Evolutionary conservation across 371 early-diverging fungal species (phyloP).

Genomic region (Batrachochytrium dendrobatidis): DNA sequence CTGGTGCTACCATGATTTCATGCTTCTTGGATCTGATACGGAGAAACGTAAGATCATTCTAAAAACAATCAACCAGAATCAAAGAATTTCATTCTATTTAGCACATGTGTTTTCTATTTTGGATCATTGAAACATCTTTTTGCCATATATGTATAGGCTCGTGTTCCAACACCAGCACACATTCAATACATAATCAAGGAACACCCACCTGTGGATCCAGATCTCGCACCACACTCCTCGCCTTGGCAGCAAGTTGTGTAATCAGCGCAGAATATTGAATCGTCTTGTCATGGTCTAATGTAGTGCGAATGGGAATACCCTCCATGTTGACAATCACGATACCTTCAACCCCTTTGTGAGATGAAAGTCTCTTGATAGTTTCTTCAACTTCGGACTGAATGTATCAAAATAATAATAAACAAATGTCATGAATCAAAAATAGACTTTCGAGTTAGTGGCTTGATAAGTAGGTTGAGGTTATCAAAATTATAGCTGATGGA

Average conservation of each 20-base stretch:
- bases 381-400: conserved; percentile 76
- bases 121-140: background rate
- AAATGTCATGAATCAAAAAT: too few species aligned
- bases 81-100: background rate
- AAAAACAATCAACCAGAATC: background rate
- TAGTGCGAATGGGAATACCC: conserved; percentile 81
- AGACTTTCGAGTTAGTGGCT: too few species aligned
- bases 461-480: too few species aligned
- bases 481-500: too few species aligned
- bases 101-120: background rate
- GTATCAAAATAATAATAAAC: too few species aligned
- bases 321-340: conserved; percentile 50
- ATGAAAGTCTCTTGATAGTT: conserved; percentile 76
- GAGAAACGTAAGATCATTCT: conserved; percentile 89
- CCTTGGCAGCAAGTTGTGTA: conserved; percentile 63
- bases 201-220: conserved; percentile 60
- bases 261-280: conserved; percentile 73
- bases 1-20: conserved; percentile 91
- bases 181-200: background rate
- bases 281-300: conserved; percentile 68
- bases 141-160: conserved; percentile 34
- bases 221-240: conserved; percentile 58
- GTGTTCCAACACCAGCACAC: background rate
- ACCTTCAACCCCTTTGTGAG: conserved; percentile 63
- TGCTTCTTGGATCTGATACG: conserved; percentile 87